Conservation (phyloP, 1,139 yeast species). For the Yamadazyma dushanensis region DNA sequence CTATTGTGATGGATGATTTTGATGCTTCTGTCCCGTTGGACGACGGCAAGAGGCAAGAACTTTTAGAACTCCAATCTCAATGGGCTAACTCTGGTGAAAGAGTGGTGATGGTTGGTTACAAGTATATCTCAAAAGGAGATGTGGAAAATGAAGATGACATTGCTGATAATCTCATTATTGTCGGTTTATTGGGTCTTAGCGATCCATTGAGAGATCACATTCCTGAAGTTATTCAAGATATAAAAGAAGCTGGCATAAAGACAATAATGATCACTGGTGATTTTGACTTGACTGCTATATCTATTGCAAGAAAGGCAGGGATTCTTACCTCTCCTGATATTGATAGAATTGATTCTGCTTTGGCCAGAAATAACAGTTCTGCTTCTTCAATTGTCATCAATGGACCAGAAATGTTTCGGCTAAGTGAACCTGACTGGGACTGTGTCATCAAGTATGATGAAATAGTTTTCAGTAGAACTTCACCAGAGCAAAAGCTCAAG, state of each 20-base stretch:
- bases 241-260: conserved; percentile 50
- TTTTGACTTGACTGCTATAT: conserved; percentile 51
- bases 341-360: conserved; percentile 25
- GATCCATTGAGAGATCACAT: conserved; percentile 54
- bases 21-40: conserved; percentile 15
- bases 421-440: conserved; percentile 48
- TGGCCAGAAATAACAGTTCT: conserved; percentile 10
- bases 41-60: conserved; percentile 14
- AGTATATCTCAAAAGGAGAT: conserved; percentile 19
- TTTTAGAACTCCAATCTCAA: conserved; percentile 29
- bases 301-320: conserved; percentile 44
- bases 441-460: conserved; percentile 35
- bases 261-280: conserved; percentile 58
- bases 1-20: conserved; percentile 12
- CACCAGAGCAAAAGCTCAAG: conserved; percentile 53
- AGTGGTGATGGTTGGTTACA: conserved; percentile 41
- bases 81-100: conserved; percentile 49
- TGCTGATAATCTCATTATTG: conserved; percentile 23
- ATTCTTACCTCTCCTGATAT: conserved; percentile 15
- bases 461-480: conserved; percentile 53
- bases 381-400: conserved; percentile 34
- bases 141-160: conserved; percentile 15
- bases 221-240: conserved; percentile 33
- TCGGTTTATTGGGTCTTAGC: conserved; percentile 49
- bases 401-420: conserved; percentile 35